Conservation (phyloP, 2,329 filamentous ascomycete species). For the Geosmithia morbida region DNA sequence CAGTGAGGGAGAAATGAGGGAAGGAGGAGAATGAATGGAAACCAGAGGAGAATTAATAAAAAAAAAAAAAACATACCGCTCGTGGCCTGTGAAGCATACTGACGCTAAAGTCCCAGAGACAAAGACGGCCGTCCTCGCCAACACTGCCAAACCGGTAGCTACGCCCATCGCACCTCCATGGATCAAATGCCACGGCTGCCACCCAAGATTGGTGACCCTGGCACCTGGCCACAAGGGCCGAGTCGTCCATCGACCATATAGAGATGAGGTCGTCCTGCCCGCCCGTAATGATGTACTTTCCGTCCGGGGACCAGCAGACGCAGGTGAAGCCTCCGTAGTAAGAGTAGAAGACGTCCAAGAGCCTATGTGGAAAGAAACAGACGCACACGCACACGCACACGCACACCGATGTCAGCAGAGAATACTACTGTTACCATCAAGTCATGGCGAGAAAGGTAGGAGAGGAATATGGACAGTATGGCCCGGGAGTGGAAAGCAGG, state of each 20-base stretch:
- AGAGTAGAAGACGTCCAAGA: slow-evolving; percentile 75
- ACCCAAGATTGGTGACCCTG: slow-evolving; percentile 96
- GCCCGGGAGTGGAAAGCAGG: no score
- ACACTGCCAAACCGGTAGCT: slow-evolving; percentile 96
- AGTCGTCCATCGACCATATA: slow-evolving; percentile 84
- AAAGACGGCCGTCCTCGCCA: slow-evolving; percentile 78
- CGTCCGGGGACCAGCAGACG: slow-evolving; percentile 95
- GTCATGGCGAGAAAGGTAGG: no score
- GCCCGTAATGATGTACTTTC: slow-evolving; percentile 87
- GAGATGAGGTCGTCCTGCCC: slow-evolving; percentile 93
- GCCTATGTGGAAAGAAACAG: slow-evolving; percentile 25
- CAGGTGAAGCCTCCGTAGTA: slow-evolving; percentile 92
- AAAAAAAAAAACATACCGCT: slow-evolving; percentile 41
- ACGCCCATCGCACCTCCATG: slow-evolving; percentile 89
- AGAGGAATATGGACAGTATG: no score
- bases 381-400: not conserved
- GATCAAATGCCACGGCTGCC: slow-evolving; percentile 83
- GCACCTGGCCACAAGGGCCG: slow-evolving; percentile 75
- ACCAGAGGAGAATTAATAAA: not conserved
- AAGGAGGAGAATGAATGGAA: no score
- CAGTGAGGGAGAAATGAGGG: not conserved
- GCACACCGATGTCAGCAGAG: no score
- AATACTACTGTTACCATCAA: no score
- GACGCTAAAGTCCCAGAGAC: slow-evolving; percentile 95
- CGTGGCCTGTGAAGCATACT: slow-evolving; percentile 91